Conservation (phyloP, 257 asterid species). For the Nicotiana tomentosiformis region DNA sequence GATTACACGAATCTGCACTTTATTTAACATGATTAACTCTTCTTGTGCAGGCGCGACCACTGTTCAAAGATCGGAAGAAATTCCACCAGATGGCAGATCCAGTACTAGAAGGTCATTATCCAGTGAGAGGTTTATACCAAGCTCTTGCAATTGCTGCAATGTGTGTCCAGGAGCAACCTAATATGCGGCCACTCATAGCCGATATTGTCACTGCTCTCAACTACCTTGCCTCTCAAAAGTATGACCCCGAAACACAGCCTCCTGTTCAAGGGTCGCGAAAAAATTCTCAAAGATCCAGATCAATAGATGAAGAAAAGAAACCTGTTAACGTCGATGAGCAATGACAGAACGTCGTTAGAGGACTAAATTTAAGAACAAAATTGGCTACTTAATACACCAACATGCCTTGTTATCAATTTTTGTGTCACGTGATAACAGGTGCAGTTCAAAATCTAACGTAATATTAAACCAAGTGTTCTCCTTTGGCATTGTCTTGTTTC, state of each 20-base stretch:
- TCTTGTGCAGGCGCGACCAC: conserved; percentile 49
- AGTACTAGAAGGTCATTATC: conserved; percentile 45
- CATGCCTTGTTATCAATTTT: conserved; percentile 14
- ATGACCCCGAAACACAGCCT: conserved; percentile 27
- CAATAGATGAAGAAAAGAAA: not conserved
- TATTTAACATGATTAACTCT: not conserved
- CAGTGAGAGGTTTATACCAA: conserved; percentile 54
- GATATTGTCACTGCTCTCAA: conserved; percentile 56
- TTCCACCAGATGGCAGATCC: conserved; percentile 68
- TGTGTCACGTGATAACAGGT: conserved; percentile 13
- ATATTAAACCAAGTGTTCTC: not conserved
- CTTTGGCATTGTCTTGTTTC: not conserved
- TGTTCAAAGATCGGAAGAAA: conserved; percentile 54
- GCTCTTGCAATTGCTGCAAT: conserved; percentile 65
- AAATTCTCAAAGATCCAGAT: conserved; percentile 11
- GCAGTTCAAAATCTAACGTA: not conserved
- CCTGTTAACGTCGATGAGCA: not conserved
- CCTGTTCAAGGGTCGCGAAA: not conserved
- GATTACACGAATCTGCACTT: not conserved
- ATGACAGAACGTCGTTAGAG: not conserved
- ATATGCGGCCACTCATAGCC: conserved; percentile 40
- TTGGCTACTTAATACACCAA: not conserved
- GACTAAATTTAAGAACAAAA: not conserved
- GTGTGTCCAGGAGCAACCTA: conserved; percentile 57
- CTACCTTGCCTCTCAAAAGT: conserved; percentile 51